A percentile compares a stretch with the other conserved stretches of the same genome.
phyloP scores from a whole-genome alignment of 257 asterid genomes.

The Asclepias syriaca region DNA sequence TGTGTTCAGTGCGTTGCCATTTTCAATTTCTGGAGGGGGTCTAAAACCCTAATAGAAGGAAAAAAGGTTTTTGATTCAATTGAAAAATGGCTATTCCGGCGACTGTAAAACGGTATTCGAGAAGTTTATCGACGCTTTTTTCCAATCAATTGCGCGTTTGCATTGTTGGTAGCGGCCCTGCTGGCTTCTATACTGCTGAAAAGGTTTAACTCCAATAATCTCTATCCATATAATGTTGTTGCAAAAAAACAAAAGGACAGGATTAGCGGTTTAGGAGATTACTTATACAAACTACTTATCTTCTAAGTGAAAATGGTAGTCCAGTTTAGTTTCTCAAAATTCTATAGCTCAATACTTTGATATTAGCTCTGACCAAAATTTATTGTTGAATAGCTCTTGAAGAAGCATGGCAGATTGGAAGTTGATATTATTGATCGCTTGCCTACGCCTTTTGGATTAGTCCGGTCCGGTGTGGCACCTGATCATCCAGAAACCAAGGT shows the following conservation, averaged over 20 bases:
- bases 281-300: not conserved
- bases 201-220: slow-evolving; percentile 36
- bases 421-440: slow-evolving; percentile 87
- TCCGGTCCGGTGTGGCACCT: slow-evolving; percentile 95
- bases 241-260: not conserved
- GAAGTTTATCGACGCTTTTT: slow-evolving; percentile 43
- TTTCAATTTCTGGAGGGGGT: not conserved
- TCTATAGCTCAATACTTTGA: not conserved
- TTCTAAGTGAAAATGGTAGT: too few species aligned
- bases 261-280: not conserved
- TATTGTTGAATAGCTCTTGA: slow-evolving; percentile 48
- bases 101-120: slow-evolving; percentile 29
- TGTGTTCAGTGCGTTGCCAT: not conserved
- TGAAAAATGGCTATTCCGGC: slow-evolving; percentile 30
- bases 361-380: not conserved
- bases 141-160: slow-evolving; percentile 57
- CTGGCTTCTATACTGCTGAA: slow-evolving; percentile 88
- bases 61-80: not conserved
- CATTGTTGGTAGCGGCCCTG: slow-evolving; percentile 94
- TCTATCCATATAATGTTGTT: not conserved
- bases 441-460: slow-evolving; percentile 92
- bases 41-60: slow-evolving; percentile 2
- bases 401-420: slow-evolving; percentile 63
- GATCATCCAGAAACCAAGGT: slow-evolving; percentile 99
- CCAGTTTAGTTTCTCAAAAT: not conserved